Evolutionary conservation across 2,329 filamentous ascomycete genomes (phyloP), one percentile per base, ranked within the genome.

Genomic region (Fusarium nygamai): DNA sequence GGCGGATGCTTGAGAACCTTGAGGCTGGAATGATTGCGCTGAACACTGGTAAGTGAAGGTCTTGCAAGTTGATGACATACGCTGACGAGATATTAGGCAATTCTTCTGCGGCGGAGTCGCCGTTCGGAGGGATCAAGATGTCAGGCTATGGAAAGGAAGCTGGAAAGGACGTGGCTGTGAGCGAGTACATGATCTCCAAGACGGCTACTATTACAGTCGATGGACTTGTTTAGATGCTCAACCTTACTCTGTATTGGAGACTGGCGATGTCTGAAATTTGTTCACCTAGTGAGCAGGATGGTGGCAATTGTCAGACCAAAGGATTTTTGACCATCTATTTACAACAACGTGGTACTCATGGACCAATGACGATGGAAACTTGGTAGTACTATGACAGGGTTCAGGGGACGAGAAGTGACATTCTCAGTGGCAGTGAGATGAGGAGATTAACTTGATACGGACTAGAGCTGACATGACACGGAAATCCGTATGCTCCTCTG

Each of bases 121-220:
- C 84, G 0, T 86, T 76, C 9, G 74, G 74, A 1, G 74, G 71
- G 0, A 75, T 76, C 12, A 76, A 73, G 5, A 59, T 69, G 41
- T 76, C 65, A 6, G 74, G 74, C 0, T 75, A 74, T 31, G 71
- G 74, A 0, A 76, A 76, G 39, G 74, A 76, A 33, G 59, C 84
- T 56, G 84, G 84, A 33, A 85, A 84, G 57, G 84, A 85, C 12
- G 80, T 84, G 5, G 84, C 84, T 0, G 80, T 85, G 9, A 80
- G 83, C 24, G 84, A 86, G 60, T 86, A 83, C 31, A 78, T 85
- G 29, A 79, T 85, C 22, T 83, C 83, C 0, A 86, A 86, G 75
- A 84, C 82, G 0, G 72, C 43, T 1, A 74, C 71, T 0, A 29
- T 74, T 0, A 69, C 59, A 11, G 11, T 74, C 0, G 17, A 73